Evolutionary conservation across 169 alveolate genomes (phyloP).

Genomic region (Plasmodium chabaudi): DNA sequence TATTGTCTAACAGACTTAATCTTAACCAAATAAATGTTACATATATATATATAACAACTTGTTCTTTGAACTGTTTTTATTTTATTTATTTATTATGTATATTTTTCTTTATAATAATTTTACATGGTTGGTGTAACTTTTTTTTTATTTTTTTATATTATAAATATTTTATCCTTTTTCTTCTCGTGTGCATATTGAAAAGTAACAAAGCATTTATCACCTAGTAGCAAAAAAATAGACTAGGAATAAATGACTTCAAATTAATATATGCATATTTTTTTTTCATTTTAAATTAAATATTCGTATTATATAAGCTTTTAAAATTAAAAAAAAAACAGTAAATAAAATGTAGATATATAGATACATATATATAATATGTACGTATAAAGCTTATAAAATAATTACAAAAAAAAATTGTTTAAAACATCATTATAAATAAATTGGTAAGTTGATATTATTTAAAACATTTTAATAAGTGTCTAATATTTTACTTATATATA

Average conservation of each 20-base stretch:
- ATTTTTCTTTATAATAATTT: constrained; percentile 6
- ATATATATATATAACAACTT: constrained; percentile 8
- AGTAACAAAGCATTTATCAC: constrained; percentile 13
- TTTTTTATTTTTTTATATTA: constrained; percentile 25
- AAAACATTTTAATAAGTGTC: constrained; percentile 25
- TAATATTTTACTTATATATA: constrained; percentile 28
- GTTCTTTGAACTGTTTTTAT: constrained; percentile 21
- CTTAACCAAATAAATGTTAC: neutral
- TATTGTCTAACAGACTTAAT: too few species aligned
- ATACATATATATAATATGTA: constrained; percentile 4
- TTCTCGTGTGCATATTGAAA: constrained; percentile 52
- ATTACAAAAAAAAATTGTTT: neutral
- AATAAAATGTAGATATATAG: neutral
- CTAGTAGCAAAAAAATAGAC: constrained; percentile 15
- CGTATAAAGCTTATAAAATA: neutral
- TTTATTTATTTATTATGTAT: constrained; percentile 14
- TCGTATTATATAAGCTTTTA: neutral
- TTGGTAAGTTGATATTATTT: constrained; percentile 2
- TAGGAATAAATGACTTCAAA: constrained; percentile 9
- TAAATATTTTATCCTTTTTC: neutral
- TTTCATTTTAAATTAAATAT: too few species aligned
- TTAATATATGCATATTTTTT: neutral
- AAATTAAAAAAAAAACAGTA: neutral
- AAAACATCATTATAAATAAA: constrained; percentile 14
- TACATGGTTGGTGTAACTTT: neutral